Base-by-base conservation (phyloP, 768 basidiomycete species). In the Pleurotus djamor region DNA sequence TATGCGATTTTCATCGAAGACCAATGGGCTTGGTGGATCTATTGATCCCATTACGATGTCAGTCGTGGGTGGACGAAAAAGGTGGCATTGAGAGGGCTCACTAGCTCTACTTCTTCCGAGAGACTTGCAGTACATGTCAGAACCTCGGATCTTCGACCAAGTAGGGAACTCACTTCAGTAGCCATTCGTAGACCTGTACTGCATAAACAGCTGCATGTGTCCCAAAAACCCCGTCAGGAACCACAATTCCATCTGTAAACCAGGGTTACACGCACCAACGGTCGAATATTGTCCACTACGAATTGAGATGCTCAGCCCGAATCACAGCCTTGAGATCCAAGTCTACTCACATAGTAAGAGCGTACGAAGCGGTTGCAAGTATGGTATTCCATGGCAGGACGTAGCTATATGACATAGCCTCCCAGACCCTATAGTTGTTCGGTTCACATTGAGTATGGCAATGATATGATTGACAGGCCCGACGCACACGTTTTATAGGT, bases 181-280 rank as follows among this genome's bases (percentile, higher is more conserved):
- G 37, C 69, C 69, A 70, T 62, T 70, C 69, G 61, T 63, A 67
- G 2, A 70, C 36, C 48, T 67, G 67, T 28, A 70, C 38, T 5
- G 60, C 61, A 54, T 67, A 66, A 65, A 49, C 33, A 34, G 52
- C 54, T 56, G 17, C 45, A 9, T n/a, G 21, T 28, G 21, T 28
- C 45, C 38, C 9, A 41, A 17, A 17, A 17, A 41, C 10, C 16
- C 28, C 14, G 41, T 37, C 54, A 41, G 34, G 37, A 17, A 10
- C 33, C 12, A 43, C 17, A 17, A 17, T 28, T n/a, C 14, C 9
- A 16, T 38, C 37, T 16, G 51, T 12, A 16, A 36, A 32, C 49
- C 3, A 32, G 34, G 49, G 49, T 34, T 52, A 14, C 28, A 56
- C 54, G 44, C 33, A 56, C 54, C 54, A 41, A 56, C 54, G 17